Base-by-base conservation (phyloP, 2,329 filamentous ascomycete genomes). In the Diaporthe vexans region DNA sequence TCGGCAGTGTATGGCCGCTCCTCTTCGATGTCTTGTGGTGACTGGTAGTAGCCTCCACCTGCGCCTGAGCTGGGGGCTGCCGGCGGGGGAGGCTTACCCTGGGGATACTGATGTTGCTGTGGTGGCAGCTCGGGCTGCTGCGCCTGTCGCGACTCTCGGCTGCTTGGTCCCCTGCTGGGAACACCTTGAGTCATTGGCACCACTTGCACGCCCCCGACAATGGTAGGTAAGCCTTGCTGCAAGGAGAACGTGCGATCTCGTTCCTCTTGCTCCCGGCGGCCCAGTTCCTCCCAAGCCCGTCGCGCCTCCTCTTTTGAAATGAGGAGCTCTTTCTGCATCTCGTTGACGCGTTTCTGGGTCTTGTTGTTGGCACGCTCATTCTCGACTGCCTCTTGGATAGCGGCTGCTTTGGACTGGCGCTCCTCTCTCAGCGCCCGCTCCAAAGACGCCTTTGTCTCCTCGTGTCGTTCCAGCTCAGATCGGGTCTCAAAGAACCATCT, bases 401-500 rank as follows among this genome's bases (percentile, higher is more conserved):
- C 91, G 70, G 94, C 92, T 13, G 90, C 88, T 74, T 93, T 90
- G 58, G 90, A 91, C 76, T 91, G 89, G 71, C 94, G 90, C 83
- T 98, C 95, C 52, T 91, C 88, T 58, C 93, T 89, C n/a, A 98
- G 85, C 54, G 92, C 90, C 46, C 89, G 87, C 80, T 97, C 93
- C n/a, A 98, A 85, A 81, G 95, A 91, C 4, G 91, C 95, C 73
- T 95, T 94, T 51, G 94, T 88, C 83, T 98, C 97, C 77, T 94
- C 93, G 67, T 92, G 90, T 37, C 94, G 92, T 85, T 98, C 97
- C 77, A 97, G 91, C 78, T 98, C 95, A 43, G 93, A 90, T 69
- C 95, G 90, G 10, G 95, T 98, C 82, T 99, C 97, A 79, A 97
- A 98, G 84, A 98, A 98, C 97, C 97, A 99, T 68, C 97, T 91